These are phyloP conservation scores for Clavulina sp. DNA, from an alignment of 768 basidiomycete genomes.

Conservation along the genomic window DNA sequence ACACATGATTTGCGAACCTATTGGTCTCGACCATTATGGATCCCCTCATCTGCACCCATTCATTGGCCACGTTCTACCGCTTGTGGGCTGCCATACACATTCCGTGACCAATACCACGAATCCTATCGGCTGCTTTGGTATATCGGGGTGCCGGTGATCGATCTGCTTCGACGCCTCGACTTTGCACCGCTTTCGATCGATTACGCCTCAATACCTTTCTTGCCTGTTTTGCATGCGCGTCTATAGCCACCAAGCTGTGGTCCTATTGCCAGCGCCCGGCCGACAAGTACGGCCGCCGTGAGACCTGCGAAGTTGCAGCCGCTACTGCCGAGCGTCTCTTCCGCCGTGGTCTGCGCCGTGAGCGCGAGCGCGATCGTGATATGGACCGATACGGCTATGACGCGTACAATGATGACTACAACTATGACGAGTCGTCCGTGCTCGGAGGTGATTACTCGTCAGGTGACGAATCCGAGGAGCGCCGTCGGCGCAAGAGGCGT, in stretches of 20 bases:
- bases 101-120: no score
- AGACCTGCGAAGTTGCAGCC: slow-evolving; percentile 47
- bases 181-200: neutral
- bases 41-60: no score
- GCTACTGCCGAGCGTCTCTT: slow-evolving; percentile 47
- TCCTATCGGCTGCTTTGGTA: neutral
- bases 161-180: neutral
- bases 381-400: neutral
- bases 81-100: no score
- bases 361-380: neutral
- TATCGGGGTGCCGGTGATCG: neutral
- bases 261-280: slow-evolving; percentile 28
- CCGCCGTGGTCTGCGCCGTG: neutral
- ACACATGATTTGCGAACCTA: no score
- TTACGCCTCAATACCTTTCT: slow-evolving; percentile 6
- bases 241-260: slow-evolving; percentile 38
- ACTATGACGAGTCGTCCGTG: neutral
- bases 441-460: neutral
- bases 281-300: slow-evolving; percentile 30
- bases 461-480: neutral
- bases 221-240: no score
- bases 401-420: neutral
- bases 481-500: neutral
- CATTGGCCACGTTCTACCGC: no score
- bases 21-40: no score